Percentiles rank a stretch among this genome's conserved stretches.
Conservation (phyloP, 208 protist genomes). For the Acanthamoeba sp. region DNA sequence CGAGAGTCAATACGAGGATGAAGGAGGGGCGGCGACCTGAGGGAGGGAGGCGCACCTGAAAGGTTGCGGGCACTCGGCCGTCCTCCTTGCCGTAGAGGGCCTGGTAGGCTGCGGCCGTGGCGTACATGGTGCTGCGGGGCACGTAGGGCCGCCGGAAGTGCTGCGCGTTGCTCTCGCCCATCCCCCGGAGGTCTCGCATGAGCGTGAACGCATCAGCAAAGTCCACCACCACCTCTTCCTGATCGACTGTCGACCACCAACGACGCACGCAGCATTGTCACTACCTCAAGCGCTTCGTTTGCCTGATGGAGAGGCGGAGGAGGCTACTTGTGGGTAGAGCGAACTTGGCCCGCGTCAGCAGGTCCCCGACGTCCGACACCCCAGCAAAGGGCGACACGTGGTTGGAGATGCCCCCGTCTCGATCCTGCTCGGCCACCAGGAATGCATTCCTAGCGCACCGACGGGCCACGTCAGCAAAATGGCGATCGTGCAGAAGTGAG, state of each 20-base stretch:
- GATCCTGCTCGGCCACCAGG: conserved; percentile 73
- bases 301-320: not conserved
- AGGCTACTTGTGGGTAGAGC: conserved; percentile 35
- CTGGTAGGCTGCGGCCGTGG: conserved; percentile 38
- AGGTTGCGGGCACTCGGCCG: conserved; percentile 72
- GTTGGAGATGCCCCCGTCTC: conserved; percentile 62
- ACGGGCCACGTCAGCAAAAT: not conserved
- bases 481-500: too few species aligned
- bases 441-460: conserved; percentile 29
- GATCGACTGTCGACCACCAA: conserved; percentile 35
- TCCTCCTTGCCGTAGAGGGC: conserved; percentile 65
- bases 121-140: conserved; percentile 5
- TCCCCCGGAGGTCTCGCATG: conserved; percentile 70
- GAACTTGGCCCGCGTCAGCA: conserved; percentile 50
- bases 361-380: conserved; percentile 53
- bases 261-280: not conserved
- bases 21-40: too few species aligned
- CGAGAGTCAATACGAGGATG: not conserved
- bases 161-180: conserved; percentile 74
- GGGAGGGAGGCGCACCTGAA: not conserved
- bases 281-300: not conserved
- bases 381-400: conserved; percentile 72
- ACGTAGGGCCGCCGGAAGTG: conserved; percentile 22
- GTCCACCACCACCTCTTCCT: conserved; percentile 48
- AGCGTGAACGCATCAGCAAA: conserved; percentile 70